These are phyloP conservation scores for Penicillium sp. DNA, from an alignment of 2,329 filamentous ascomycete species.

Conservation along the genomic window DNA sequence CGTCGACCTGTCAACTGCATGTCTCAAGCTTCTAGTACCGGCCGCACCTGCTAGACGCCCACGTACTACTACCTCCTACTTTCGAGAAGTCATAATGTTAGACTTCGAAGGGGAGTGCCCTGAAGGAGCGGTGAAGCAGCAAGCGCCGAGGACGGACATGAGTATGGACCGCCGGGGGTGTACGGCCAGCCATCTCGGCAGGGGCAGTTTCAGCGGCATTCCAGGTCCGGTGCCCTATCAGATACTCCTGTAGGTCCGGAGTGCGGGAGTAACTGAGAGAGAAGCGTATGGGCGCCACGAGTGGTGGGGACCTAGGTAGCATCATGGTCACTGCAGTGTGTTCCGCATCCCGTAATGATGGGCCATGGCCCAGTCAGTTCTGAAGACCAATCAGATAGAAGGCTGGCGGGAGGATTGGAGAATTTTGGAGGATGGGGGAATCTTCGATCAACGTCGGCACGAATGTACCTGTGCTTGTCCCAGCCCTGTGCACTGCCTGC, in stretches of 20 bases:
- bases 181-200: neutral
- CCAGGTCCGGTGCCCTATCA: neutral
- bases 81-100: neutral
- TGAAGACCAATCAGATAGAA: neutral
- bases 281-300: neutral
- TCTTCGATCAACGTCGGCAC: conserved; percentile 20
- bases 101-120: neutral
- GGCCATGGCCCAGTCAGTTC: conserved; percentile 9
- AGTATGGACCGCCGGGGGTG: neutral
- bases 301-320: neutral
- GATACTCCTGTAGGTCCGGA: neutral
- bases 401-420: conserved; percentile 13
- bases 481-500: neutral
- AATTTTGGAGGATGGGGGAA: conserved; percentile 3
- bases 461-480: neutral
- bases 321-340: conserved; percentile 1
- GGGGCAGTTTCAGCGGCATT: neutral
- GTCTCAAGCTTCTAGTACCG: conserved; percentile 10
- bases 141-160: neutral
- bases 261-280: neutral
- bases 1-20: conserved; percentile 17
- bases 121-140: conserved; percentile 14
- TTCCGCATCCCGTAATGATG: conserved; percentile 11
- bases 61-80: neutral
- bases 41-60: conserved; percentile 10